These are phyloP conservation scores for Trametes villosa DNA, from an alignment of 768 basidiomycete species.

Conservation along the genomic window DNA sequence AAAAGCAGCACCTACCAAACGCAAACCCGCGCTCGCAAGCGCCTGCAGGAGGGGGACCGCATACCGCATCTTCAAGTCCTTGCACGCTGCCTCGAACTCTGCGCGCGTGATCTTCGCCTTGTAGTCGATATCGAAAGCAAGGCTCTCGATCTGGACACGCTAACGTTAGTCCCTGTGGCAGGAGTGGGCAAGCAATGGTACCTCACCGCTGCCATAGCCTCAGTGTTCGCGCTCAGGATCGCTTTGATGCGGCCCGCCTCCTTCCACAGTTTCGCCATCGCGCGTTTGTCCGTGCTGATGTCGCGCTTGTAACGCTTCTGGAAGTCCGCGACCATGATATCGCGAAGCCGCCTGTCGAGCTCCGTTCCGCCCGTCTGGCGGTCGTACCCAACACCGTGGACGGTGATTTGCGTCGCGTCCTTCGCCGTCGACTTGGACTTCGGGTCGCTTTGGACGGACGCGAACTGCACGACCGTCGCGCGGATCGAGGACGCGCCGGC, in stretches of 20 bases:
- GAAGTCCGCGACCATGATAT: slow-evolving; percentile 79
- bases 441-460: slow-evolving; percentile 47
- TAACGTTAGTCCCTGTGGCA: slow-evolving; percentile 1
- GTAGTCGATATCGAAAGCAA: slow-evolving; percentile 92
- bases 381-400: slow-evolving; percentile 85
- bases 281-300: slow-evolving; percentile 74
- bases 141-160: slow-evolving; percentile 71
- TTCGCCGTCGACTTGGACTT: slow-evolving; percentile 50
- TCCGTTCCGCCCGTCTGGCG: slow-evolving; percentile 78
- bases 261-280: slow-evolving; percentile 93
- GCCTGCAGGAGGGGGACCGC: slow-evolving; percentile 78
- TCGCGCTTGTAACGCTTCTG: slow-evolving; percentile 69
- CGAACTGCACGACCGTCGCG: slow-evolving; percentile 78
- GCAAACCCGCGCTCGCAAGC: slow-evolving; percentile 64
- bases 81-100: slow-evolving; percentile 76
- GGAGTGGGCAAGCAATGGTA: slow-evolving; percentile 7
- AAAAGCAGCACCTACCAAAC: slow-evolving; percentile 50
- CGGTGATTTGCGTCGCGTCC: slow-evolving; percentile 69
- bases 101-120: slow-evolving; percentile 74
- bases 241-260: slow-evolving; percentile 91
- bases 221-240: slow-evolving; percentile 90
- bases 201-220: slow-evolving; percentile 72
- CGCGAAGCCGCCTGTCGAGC: slow-evolving; percentile 80
- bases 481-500: slow-evolving; percentile 85
- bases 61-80: slow-evolving; percentile 66